Evolutionary conservation across 2,329 filamentous ascomycete species (phyloP).

Genomic region (Escovopsis sp.): DNA sequence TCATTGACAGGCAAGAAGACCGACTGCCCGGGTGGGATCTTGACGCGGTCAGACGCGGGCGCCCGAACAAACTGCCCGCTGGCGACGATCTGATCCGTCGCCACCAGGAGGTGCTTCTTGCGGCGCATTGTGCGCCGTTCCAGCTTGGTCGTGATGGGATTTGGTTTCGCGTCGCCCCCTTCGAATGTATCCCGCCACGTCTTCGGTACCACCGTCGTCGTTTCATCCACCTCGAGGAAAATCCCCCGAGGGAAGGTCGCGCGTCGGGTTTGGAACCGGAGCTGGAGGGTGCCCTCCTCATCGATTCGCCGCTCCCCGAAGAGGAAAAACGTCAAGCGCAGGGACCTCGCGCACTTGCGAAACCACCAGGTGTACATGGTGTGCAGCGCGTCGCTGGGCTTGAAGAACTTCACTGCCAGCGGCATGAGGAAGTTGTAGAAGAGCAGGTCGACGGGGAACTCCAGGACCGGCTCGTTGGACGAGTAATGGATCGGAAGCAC

Average conservation of each 20-base stretch:
- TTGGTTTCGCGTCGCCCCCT: slow-evolving; percentile 29
- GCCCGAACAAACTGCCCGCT: slow-evolving; percentile 78
- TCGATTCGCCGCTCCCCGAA: slow-evolving; percentile 71
- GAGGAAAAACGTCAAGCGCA: slow-evolving; percentile 82
- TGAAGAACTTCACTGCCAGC: slow-evolving; percentile 66
- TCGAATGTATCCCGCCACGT: slow-evolving; percentile 43
- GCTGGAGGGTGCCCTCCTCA: slow-evolving; percentile 58
- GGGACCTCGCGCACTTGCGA: slow-evolving; percentile 59
- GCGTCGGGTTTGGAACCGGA: slow-evolving; percentile 20
- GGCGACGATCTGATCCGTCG: slow-evolving; percentile 38
- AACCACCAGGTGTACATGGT: slow-evolving; percentile 95
- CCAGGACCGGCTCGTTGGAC: slow-evolving; percentile 78
- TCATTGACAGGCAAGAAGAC: slow-evolving; percentile 67
- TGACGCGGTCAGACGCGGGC: slow-evolving; percentile 89
- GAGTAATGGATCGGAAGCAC: slow-evolving; percentile 89
- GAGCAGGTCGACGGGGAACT: slow-evolving; percentile 85
- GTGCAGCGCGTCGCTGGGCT: slow-evolving; percentile 71
- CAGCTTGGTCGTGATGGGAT: slow-evolving; percentile 17
- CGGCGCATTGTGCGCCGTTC: slow-evolving; percentile 21
- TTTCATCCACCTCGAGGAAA: slow-evolving; percentile 30
- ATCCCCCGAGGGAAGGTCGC: slow-evolving; percentile 19
- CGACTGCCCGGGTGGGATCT: slow-evolving; percentile 67
- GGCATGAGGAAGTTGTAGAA: slow-evolving; percentile 98
- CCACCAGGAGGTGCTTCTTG: slow-evolving; percentile 31
- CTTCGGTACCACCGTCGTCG: slow-evolving; percentile 30